Evolutionary conservation across 371 early-diverging fungal species (phyloP).

Genomic region (Mucor irregularis): DNA sequence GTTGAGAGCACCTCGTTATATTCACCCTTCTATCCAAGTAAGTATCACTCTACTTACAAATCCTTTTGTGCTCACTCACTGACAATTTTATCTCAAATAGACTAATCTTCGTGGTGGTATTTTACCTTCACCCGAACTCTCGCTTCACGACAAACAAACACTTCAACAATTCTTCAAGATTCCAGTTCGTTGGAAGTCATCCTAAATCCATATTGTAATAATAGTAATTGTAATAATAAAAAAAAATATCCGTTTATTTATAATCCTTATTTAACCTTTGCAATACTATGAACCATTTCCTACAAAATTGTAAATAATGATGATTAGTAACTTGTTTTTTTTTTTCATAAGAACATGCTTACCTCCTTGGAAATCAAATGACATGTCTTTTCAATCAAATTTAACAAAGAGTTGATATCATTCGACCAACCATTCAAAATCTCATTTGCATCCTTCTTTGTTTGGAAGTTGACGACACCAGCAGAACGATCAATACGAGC

Average conservation of each 20-base stretch:
- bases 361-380: conserved; percentile 96
- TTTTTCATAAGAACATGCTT: conserved; percentile 5
- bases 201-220: background rate
- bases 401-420: conserved; percentile 84
- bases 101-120: conserved; percentile 30
- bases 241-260: conserved; percentile 13
- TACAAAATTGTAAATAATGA: conserved; percentile 4
- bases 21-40: conserved; percentile 54
- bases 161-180: conserved; percentile 24
- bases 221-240: conserved; percentile 14
- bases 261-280: conserved; percentile 70
- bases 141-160: conserved; percentile 15
- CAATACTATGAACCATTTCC: conserved; percentile 83
- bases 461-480: conserved; percentile 86
- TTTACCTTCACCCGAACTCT: conserved; percentile 23
- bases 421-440: conserved; percentile 91
- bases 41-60: background rate
- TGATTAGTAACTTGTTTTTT: background rate
- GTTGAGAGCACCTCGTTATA: conserved; percentile 40
- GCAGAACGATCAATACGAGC: conserved; percentile 94
- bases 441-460: conserved; percentile 82
- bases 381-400: conserved; percentile 92
- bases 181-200: conserved; percentile 4
- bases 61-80: background rate
- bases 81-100: background rate